Evolutionary conservation across 192 early-diverging fungal genomes (phyloP).

Genomic region (Umbelopsis isabellina): DNA sequence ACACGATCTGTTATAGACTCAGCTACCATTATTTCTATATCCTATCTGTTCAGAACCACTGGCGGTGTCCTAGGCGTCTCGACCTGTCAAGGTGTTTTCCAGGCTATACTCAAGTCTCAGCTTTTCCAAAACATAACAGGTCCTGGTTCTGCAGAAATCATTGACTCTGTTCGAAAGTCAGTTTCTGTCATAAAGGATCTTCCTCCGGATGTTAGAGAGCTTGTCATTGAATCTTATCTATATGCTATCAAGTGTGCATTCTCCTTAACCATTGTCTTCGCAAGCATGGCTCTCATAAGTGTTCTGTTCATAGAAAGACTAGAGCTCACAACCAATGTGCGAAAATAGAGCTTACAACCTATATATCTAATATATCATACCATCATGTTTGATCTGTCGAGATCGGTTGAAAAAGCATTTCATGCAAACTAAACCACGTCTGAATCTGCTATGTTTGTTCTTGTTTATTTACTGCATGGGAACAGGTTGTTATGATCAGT

Average conservation of each 20-base stretch:
- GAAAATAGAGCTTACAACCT: constrained; percentile 12
- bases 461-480: no score
- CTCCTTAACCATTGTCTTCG: constrained; percentile 14
- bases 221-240: constrained; percentile 29
- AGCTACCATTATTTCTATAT: constrained; percentile 54
- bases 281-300: constrained; percentile 19
- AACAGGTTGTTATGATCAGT: no score
- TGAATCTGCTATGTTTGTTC: no score
- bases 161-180: constrained; percentile 41
- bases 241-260: constrained; percentile 22
- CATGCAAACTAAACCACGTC: no score
- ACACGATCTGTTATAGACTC: constrained; percentile 51
- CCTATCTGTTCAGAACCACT: constrained; percentile 53
- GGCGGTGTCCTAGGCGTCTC: constrained; percentile 65
- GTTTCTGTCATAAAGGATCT: constrained; percentile 29
- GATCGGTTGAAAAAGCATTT: no score
- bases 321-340: constrained; percentile 25
- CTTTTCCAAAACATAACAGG: constrained; percentile 35
- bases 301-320: constrained; percentile 26
- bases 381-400: no score
- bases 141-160: constrained; percentile 35
- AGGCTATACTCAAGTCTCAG: constrained; percentile 37
- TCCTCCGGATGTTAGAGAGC: constrained; percentile 25
- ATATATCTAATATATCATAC: no score
- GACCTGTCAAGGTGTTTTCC: constrained; percentile 49